phyloP scores from a whole-genome alignment of 306 rosid species.

The Vachellia collinsii region DNA sequence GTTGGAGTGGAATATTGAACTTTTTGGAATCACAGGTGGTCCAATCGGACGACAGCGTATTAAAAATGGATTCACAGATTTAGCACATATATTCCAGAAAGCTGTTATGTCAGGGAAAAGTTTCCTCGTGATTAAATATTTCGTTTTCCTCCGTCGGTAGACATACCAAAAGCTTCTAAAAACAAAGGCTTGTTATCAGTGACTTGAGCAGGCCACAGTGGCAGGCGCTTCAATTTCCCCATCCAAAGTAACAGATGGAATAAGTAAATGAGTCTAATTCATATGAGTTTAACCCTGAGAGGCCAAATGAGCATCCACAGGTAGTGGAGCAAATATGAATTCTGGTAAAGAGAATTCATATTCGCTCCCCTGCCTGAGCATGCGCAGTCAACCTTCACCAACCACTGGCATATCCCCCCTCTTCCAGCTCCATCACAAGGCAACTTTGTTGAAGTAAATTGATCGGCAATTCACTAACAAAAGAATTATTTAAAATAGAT shows the following conservation, averaged over 20 bases:
- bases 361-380: slow-evolving; percentile 85
- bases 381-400: slow-evolving; percentile 41
- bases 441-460: too few species aligned
- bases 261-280: background rate
- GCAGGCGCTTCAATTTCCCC: too few species aligned
- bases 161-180: background rate
- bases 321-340: slow-evolving; percentile 64
- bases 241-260: background rate
- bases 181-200: too few species aligned
- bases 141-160: background rate
- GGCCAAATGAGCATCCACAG: slow-evolving; percentile 48
- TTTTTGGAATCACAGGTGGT: slow-evolving; percentile 1
- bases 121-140: background rate
- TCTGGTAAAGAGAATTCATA: slow-evolving; percentile 61
- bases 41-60: background rate
- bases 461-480: background rate
- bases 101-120: background rate
- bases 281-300: background rate
- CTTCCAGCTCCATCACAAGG: too few species aligned
- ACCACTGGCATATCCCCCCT: too few species aligned
- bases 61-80: background rate
- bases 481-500: too few species aligned
- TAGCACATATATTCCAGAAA: background rate
- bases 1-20: background rate
- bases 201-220: too few species aligned